Evolutionary conservation across 2,329 filamentous ascomycete genomes (phyloP).

Genomic region (Trichoderma guizhouense): DNA sequence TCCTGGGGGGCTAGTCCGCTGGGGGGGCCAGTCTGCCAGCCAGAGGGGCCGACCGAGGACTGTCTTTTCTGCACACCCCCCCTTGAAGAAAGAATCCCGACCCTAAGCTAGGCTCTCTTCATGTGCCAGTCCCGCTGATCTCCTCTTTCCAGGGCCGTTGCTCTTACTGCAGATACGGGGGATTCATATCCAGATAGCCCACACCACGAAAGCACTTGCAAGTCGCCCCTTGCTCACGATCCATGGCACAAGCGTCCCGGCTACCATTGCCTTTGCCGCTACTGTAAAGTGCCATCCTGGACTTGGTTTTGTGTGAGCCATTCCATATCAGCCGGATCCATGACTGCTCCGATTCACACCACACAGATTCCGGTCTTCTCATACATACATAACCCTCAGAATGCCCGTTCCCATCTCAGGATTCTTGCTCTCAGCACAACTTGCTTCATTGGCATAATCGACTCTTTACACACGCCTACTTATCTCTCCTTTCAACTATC

Average conservation of each 20-base stretch:
- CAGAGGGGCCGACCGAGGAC: constrained; percentile 5
- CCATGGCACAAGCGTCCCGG: constrained; percentile 18
- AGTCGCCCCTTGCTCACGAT: constrained; percentile 17
- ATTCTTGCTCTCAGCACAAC: constrained; percentile 13
- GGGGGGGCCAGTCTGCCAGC: constrained; percentile 1
- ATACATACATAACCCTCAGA: constrained; percentile 28
- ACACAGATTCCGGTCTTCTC: constrained; percentile 13
- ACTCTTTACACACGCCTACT: not conserved
- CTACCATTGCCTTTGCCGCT: constrained; percentile 17
- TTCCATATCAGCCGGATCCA: constrained; percentile 18
- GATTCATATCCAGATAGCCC: constrained; percentile 18
- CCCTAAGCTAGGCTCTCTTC: constrained; percentile 15
- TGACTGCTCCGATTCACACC: constrained; percentile 15
- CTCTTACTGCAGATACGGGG: constrained; percentile 17
- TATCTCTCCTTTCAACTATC: not conserved
- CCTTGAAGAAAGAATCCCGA: constrained; percentile 9
- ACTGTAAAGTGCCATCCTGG: constrained; percentile 14
- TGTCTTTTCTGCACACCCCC: constrained; percentile 8
- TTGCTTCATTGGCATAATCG: constrained; percentile 10
- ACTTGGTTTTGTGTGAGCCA: constrained; percentile 13
- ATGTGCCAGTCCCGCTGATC: constrained; percentile 21
- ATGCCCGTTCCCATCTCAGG: constrained; percentile 19
- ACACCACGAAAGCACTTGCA: constrained; percentile 11
- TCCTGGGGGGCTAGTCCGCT: constrained; percentile 12
- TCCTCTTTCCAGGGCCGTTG: constrained; percentile 16